phyloP scores from a whole-genome alignment of 1,139 yeast species.

The Saccharomycopsis hybrid region DNA sequence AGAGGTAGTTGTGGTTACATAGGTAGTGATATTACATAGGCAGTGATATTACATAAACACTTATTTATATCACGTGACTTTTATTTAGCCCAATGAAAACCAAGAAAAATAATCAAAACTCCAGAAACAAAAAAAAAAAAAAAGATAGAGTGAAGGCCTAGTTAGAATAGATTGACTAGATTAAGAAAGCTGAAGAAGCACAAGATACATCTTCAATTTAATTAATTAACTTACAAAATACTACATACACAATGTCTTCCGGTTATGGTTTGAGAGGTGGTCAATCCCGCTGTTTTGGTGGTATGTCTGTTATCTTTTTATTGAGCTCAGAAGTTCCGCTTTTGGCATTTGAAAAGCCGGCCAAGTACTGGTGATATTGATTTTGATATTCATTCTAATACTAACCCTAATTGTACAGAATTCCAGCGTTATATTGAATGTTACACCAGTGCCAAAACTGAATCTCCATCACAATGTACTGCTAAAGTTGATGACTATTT shows the following conservation, averaged over 20 bases:
- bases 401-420: conserved; percentile 24
- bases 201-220: too few relatives aligned
- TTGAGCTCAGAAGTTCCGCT: too few relatives aligned
- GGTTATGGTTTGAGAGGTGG: conserved; percentile 40
- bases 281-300: conserved; percentile 41
- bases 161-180: too few relatives aligned
- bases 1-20: too few relatives aligned
- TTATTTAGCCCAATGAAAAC: background rate
- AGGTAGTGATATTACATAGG: too few relatives aligned
- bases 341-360: too few relatives aligned
- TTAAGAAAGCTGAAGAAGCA: too few relatives aligned
- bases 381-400: too few relatives aligned
- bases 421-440: conserved; percentile 42
- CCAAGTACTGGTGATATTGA: background rate
- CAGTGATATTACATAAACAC: too few relatives aligned
- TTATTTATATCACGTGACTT: too few relatives aligned
- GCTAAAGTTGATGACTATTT: conserved; percentile 40
- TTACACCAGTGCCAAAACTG: conserved; percentile 35
- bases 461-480: conserved; percentile 32
- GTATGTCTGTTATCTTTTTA: conserved; percentile 25
- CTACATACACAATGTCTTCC: conserved; percentile 28
- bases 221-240: too few relatives aligned
- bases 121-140: background rate
- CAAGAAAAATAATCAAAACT: background rate
- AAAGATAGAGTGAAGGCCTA: background rate